Evolutionary conservation across 2,329 filamentous ascomycete genomes (phyloP).

Genomic region (Aspergillus caelatus): DNA sequence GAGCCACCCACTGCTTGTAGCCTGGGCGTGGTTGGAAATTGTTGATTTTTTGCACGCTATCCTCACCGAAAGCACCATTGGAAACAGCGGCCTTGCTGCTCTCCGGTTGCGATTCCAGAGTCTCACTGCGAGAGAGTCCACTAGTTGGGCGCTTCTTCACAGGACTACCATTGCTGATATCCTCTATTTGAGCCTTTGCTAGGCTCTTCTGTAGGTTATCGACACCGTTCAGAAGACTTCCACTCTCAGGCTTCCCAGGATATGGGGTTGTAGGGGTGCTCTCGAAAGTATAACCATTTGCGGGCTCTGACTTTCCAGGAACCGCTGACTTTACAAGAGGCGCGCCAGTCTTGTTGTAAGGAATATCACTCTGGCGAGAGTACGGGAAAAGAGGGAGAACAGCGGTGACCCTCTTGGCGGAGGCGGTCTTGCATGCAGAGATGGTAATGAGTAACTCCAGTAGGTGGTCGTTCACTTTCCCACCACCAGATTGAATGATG

Average conservation of each 20-base stretch:
- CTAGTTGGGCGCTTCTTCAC: conserved; percentile 49
- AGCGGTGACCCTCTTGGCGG: conserved; percentile 87
- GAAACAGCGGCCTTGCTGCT: conserved; percentile 29
- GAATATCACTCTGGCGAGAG: conserved; percentile 91
- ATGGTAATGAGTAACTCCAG: conserved; percentile 98
- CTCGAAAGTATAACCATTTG: conserved; percentile 79
- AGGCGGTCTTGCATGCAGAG: conserved; percentile 95
- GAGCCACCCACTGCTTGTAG: conserved; percentile 98
- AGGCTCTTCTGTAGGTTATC: conserved; percentile 74
- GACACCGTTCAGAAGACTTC: conserved; percentile 67
- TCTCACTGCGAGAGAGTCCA: conserved; percentile 42
- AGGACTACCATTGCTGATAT: conserved; percentile 44
- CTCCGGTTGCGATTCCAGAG: conserved; percentile 40
- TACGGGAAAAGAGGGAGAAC: conserved; percentile 96
- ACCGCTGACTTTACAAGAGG: conserved; percentile 73
- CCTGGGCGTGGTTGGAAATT: conserved; percentile 82
- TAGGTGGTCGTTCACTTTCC: conserved; percentile 92
- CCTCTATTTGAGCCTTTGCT: conserved; percentile 66
- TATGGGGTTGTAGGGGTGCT: conserved; percentile 85
- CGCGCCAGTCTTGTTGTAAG: conserved; percentile 93
- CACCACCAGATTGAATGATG: conserved; percentile 92
- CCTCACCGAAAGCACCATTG: conserved; percentile 65
- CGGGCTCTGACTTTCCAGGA: conserved; percentile 28
- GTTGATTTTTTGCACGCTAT: conserved; percentile 51
- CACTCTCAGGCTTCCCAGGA: conserved; percentile 69